phyloP scores from a whole-genome alignment of 805 yeast genomes.

The Saccharomycopsis fodiens region DNA sequence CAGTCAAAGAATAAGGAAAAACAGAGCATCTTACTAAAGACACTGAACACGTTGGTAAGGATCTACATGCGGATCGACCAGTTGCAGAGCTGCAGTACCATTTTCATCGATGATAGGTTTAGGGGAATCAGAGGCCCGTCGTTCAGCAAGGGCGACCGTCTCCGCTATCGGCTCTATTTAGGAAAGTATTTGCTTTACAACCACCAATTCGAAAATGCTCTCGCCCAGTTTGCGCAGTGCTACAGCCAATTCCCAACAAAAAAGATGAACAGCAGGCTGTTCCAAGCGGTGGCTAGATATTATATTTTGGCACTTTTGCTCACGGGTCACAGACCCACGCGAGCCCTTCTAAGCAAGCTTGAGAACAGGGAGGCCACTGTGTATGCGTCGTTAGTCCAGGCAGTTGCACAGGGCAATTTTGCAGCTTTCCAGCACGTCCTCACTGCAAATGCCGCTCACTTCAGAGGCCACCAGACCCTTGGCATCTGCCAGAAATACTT shows the following conservation, averaged over 20 bases:
- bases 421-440: slow-evolving; percentile 1
- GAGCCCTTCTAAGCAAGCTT: slow-evolving; percentile 3
- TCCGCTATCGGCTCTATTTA: slow-evolving; percentile 15
- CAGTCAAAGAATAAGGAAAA: slow-evolving; percentile 9
- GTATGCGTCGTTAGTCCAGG: slow-evolving; percentile 4
- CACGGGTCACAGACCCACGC: slow-evolving; percentile 15
- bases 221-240: slow-evolving; percentile 16
- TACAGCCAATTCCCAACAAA: slow-evolving; percentile 6
- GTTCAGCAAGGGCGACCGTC: slow-evolving; percentile 10
- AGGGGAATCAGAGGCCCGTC: slow-evolving; percentile 9
- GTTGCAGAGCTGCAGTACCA: slow-evolving; percentile 17
- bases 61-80: slow-evolving; percentile 19
- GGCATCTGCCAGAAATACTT: slow-evolving; percentile 6
- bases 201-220: slow-evolving; percentile 6
- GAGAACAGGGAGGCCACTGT: not conserved
- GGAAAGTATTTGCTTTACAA: slow-evolving; percentile 15
- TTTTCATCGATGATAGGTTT: slow-evolving; percentile 15
- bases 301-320: slow-evolving; percentile 7
- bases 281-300: slow-evolving; percentile 9
- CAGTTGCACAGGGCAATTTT: slow-evolving; percentile 7
- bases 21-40: slow-evolving; percentile 8
- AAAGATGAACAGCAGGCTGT: not conserved
- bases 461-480: slow-evolving; percentile 4
- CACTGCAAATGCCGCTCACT: not conserved
- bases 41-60: slow-evolving; percentile 11